phyloP scores from a whole-genome alignment of 352 stramenopile genomes.

The Peronospora belbahrii region DNA sequence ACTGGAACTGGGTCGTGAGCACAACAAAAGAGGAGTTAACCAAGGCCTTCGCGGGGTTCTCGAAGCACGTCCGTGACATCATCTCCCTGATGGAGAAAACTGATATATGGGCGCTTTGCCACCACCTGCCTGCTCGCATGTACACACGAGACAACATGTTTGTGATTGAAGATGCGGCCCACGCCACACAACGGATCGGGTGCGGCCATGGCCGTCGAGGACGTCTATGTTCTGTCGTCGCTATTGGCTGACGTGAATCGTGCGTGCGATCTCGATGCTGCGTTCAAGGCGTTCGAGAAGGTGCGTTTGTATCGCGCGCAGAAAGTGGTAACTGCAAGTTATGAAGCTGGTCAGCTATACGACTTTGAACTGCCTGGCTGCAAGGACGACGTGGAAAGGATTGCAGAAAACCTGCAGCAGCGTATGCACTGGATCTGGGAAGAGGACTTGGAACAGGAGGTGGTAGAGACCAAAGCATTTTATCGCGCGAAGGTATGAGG shows the following conservation, averaged over 20 bases:
- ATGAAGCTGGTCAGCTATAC: conserved; percentile 27
- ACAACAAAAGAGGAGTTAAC: conserved; percentile 25
- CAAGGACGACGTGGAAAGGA: conserved; percentile 24
- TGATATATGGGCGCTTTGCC: conserved; percentile 28
- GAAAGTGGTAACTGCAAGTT: conserved; percentile 22
- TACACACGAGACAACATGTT: conserved; percentile 28
- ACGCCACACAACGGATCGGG: conserved; percentile 29
- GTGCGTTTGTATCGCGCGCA: conserved; percentile 31
- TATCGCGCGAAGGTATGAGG: not conserved
- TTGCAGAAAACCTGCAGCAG: conserved; percentile 22
- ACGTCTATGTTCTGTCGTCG: conserved; percentile 26
- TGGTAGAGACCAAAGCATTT: conserved; percentile 22
- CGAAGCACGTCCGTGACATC: conserved; percentile 26
- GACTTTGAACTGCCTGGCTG: conserved; percentile 24
- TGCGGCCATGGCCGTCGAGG: conserved; percentile 28
- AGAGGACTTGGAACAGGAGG: conserved; percentile 27
- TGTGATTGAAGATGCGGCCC: conserved; percentile 26
- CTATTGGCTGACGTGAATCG: conserved; percentile 20
- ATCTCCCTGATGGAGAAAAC: conserved; percentile 36
- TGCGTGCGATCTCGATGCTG: conserved; percentile 16
- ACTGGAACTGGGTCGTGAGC: conserved; percentile 26
- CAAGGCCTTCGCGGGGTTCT: conserved; percentile 26
- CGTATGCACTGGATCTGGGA: conserved; percentile 33
- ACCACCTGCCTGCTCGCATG: conserved; percentile 23
- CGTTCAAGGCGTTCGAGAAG: conserved; percentile 29